phyloP scores from a whole-genome alignment of 495 filamentous ascomycete genomes.

The Daldinia bambusicola region DNA sequence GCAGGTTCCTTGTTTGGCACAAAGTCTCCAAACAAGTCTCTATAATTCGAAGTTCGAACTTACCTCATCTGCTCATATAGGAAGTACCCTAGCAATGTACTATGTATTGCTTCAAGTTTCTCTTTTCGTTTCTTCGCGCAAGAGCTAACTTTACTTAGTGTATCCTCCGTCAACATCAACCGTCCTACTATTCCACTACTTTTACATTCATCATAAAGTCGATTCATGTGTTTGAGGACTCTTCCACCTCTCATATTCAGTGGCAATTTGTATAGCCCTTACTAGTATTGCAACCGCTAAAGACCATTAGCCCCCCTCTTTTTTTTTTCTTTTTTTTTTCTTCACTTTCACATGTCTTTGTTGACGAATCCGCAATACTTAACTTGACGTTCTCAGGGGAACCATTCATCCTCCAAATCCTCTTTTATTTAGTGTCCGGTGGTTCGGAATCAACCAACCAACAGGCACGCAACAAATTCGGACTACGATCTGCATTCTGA shows the following conservation, averaged over 20 bases:
- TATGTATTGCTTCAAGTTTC: background rate
- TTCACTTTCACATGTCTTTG: slow-evolving; percentile 36
- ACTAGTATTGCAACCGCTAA: slow-evolving; percentile 9
- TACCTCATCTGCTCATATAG: no score
- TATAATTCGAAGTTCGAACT: no score
- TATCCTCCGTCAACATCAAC: background rate
- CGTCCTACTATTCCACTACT: background rate
- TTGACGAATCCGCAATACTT: background rate
- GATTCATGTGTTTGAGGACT: background rate
- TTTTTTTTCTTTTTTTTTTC: background rate
- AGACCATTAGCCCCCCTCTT: background rate
- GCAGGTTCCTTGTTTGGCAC: no score
- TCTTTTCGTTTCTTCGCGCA: background rate
- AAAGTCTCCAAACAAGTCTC: no score
- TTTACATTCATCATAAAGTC: background rate
- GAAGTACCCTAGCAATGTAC: no score
- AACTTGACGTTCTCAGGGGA: background rate
- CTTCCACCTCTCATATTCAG: background rate
- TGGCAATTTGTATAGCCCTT: background rate
- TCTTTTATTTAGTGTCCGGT: background rate
- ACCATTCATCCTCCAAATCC: background rate
- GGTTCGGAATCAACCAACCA: background rate
- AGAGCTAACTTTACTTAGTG: background rate
- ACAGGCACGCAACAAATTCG: background rate
- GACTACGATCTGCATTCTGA: slow-evolving; percentile 33